Evolutionary conservation across 768 basidiomycete species (phyloP).

Genomic region (Amanita pallidorosea): DNA sequence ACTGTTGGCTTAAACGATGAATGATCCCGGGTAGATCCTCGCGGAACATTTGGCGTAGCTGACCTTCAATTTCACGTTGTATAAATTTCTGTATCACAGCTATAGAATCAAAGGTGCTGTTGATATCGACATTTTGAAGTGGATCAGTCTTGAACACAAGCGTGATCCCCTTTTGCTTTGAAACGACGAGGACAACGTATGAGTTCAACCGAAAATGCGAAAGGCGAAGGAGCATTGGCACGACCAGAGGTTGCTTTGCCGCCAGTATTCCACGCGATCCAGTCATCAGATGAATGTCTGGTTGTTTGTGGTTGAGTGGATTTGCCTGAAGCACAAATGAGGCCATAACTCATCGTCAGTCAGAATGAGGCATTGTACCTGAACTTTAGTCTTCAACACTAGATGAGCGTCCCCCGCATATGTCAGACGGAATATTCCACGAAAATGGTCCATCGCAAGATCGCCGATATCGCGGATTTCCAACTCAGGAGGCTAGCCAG

Average conservation of each 20-base stretch:
- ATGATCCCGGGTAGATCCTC: slow-evolving; percentile 97
- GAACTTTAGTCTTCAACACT: slow-evolving; percentile 82
- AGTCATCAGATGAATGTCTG: slow-evolving; percentile 79
- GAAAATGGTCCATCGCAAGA: slow-evolving; percentile 88
- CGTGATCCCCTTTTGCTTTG: slow-evolving; percentile 95
- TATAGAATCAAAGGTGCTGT: slow-evolving; percentile 95
- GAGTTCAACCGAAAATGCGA: slow-evolving; percentile 92
- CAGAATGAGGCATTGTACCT: slow-evolving; percentile 39
- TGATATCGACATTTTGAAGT: slow-evolving; percentile 94
- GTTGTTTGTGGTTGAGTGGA: slow-evolving; percentile 86
- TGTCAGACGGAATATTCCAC: slow-evolving; percentile 92
- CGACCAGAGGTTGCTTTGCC: slow-evolving; percentile 89
- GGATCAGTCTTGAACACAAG: slow-evolving; percentile 99
- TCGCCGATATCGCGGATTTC: slow-evolving; percentile 98
- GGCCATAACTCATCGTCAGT: neutral
- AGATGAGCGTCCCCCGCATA: slow-evolving; percentile 93
- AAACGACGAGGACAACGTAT: slow-evolving; percentile 95
- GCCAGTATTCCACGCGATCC: slow-evolving; percentile 84
- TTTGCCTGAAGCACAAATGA: slow-evolving; percentile 55
- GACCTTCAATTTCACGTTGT: slow-evolving; percentile 94
- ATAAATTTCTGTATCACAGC: slow-evolving; percentile 97
- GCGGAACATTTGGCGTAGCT: slow-evolving; percentile 95
- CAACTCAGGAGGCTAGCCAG: slow-evolving; percentile 79
- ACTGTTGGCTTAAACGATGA: slow-evolving; percentile 89
- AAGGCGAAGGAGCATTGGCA: slow-evolving; percentile 95